Evolutionary conservation across 148 eudicot genomes (phyloP).

Genomic region (Arbutus unedo): DNA sequence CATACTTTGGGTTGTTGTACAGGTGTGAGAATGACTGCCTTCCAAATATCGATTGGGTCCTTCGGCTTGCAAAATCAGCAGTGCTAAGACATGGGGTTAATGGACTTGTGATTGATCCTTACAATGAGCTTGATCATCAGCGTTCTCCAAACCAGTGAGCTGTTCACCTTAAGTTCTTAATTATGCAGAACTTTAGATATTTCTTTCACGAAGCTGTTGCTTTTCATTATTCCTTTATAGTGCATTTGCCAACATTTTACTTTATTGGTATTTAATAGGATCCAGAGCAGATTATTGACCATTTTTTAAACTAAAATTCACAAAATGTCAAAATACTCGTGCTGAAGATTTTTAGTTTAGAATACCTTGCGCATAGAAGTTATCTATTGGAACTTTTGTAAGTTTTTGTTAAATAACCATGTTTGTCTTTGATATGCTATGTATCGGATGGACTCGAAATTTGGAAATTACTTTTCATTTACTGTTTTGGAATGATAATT

Average conservation of each 20-base stretch:
- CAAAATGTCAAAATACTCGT: not conserved
- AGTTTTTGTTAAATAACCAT: not conserved
- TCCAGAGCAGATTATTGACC: not conserved
- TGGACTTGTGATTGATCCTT: constrained; percentile 96
- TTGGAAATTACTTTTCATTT: not conserved
- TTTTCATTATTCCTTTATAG: not conserved
- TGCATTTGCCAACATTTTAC: not conserved
- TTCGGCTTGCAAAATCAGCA: constrained; percentile 81
- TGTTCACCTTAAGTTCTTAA: not conserved
- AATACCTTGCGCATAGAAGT: not conserved
- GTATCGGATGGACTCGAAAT: not conserved
- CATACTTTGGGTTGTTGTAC: constrained; percentile 19
- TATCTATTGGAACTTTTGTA: not conserved
- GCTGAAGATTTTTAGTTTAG: not conserved
- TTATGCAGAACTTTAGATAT: not conserved
- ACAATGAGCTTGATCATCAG: constrained; percentile 99
- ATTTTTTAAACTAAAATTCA: not conserved
- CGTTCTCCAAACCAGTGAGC: constrained; percentile 65
- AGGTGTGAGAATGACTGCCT: constrained; percentile 93
- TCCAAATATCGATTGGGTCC: constrained; percentile 87
- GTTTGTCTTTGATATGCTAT: not conserved
- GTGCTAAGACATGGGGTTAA: constrained; percentile 90
- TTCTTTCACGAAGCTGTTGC: not conserved
- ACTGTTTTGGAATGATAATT: not conserved
- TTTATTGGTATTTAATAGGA: not conserved